Conservation (phyloP, 441 rosid genomes). For the Jatropha podagrica region DNA sequence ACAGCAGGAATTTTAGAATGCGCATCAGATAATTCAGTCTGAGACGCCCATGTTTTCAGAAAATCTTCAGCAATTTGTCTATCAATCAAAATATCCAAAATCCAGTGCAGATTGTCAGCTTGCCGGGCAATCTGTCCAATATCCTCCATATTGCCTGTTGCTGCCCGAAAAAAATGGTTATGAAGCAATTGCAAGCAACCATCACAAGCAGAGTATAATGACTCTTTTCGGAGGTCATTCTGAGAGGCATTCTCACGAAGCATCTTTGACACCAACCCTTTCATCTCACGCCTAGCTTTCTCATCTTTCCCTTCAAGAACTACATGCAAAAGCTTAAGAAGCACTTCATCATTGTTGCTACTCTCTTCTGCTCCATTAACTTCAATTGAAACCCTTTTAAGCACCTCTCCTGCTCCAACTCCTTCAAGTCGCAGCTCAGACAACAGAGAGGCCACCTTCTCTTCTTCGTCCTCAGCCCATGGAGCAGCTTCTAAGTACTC, state of each 20-base stretch:
- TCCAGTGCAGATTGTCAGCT: slow-evolving; percentile 92
- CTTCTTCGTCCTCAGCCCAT: slow-evolving; percentile 98
- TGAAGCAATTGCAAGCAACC: slow-evolving; percentile 72
- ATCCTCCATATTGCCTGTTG: slow-evolving; percentile 56
- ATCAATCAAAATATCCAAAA: slow-evolving; percentile 86
- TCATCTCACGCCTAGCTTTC: slow-evolving; percentile 97
- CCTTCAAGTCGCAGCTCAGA: slow-evolving; percentile 86
- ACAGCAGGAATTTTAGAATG: slow-evolving; percentile 79
- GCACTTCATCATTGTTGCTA: slow-evolving; percentile 66
- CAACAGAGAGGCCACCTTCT: slow-evolving; percentile 72
- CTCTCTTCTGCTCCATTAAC: slow-evolving; percentile 52
- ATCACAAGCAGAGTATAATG: slow-evolving; percentile 81
- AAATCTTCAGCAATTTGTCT: slow-evolving; percentile 94
- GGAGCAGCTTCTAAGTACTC: slow-evolving; percentile 98
- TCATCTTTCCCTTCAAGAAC: slow-evolving; percentile 97
- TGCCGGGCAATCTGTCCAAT: slow-evolving; percentile 80
- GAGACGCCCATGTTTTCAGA: slow-evolving; percentile 81
- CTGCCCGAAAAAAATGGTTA: slow-evolving; percentile 62
- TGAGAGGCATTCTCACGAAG: slow-evolving; percentile 92
- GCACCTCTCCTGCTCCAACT: slow-evolving; percentile 85
- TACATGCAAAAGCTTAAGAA: slow-evolving; percentile 76
- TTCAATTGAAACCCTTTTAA: slow-evolving; percentile 87
- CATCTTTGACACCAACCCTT: slow-evolving; percentile 91
- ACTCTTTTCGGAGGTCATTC: slow-evolving; percentile 81
- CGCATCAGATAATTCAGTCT: slow-evolving; percentile 61